Conservation (phyloP, 495 filamentous ascomycete species). For the Neurospora sp. region DNA sequence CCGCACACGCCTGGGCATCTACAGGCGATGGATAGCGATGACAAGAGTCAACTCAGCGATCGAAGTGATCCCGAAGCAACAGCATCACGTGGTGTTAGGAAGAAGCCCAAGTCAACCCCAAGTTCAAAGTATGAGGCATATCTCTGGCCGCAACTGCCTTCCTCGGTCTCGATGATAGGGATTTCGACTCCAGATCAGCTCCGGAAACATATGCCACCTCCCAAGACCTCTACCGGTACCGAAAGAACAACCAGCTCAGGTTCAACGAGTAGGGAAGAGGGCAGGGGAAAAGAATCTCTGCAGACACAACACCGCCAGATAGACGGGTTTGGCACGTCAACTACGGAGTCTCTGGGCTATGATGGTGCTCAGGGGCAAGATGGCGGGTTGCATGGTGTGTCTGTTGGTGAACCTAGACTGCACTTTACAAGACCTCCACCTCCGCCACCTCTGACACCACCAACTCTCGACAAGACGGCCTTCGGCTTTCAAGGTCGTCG, state of each 20-base stretch:
- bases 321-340: not conserved
- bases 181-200: not conserved
- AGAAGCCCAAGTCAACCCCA: not conserved
- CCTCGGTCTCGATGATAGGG: not conserved
- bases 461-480: slow-evolving; percentile 18
- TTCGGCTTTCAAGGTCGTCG: slow-evolving; percentile 31
- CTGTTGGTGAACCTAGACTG: not conserved
- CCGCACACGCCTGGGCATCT: not conserved
- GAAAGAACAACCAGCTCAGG: not conserved
- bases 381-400: not conserved
- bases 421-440: slow-evolving; percentile 25
- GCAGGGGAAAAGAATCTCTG: not conserved
- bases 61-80: slow-evolving; percentile 10
- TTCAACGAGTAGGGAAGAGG: slow-evolving; percentile 4
- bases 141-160: not conserved
- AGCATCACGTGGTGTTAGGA: slow-evolving; percentile 26
- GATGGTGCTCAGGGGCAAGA: not conserved
- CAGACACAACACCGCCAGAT: not conserved
- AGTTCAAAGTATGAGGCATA: not conserved
- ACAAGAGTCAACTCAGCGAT: not conserved
- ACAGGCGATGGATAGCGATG: slow-evolving; percentile 15
- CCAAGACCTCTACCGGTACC: not conserved
- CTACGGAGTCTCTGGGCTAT: not conserved
- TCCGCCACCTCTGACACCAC: slow-evolving; percentile 31
- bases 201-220: not conserved